A percentile compares a stretch with the other conserved stretches of the same genome.
Conservation (phyloP, 2,329 filamentous ascomycete species). For the Neofusicoccum sp. region DNA sequence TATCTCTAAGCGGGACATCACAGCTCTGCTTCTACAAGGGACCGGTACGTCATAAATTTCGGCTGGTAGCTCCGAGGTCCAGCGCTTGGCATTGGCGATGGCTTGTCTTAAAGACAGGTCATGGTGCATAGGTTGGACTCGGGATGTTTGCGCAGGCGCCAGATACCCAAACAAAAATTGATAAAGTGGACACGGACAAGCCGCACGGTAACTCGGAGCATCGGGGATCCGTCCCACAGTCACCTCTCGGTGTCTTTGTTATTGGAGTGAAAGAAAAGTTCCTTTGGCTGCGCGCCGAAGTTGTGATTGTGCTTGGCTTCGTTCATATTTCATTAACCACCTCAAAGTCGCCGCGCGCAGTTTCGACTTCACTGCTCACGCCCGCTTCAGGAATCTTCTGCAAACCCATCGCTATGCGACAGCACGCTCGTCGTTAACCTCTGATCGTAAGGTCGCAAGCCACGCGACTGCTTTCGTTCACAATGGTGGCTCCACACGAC, state of each 20-base stretch:
- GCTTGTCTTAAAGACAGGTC: neutral
- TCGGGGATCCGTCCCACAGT: neutral
- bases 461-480: neutral
- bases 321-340: neutral
- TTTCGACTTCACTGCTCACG: neutral
- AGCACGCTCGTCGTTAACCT: neutral
- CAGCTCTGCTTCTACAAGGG: neutral
- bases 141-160: neutral
- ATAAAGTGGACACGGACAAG: neutral
- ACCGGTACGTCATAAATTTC: too few species aligned
- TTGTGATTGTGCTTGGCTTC: conserved; percentile 7
- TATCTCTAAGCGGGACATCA: neutral
- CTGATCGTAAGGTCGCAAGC: neutral
- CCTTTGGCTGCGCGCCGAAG: neutral
- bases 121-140: neutral
- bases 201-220: neutral
- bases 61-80: too few species aligned
- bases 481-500: neutral
- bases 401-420: neutral
- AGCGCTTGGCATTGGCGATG: neutral
- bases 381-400: neutral
- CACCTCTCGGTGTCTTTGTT: conserved; percentile 9
- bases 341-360: neutral
- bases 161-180: neutral
- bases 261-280: conserved; percentile 5